These are phyloP conservation scores for Naumovozyma castellii DNA, from an alignment of 805 yeast species.

Conservation along the genomic window DNA sequence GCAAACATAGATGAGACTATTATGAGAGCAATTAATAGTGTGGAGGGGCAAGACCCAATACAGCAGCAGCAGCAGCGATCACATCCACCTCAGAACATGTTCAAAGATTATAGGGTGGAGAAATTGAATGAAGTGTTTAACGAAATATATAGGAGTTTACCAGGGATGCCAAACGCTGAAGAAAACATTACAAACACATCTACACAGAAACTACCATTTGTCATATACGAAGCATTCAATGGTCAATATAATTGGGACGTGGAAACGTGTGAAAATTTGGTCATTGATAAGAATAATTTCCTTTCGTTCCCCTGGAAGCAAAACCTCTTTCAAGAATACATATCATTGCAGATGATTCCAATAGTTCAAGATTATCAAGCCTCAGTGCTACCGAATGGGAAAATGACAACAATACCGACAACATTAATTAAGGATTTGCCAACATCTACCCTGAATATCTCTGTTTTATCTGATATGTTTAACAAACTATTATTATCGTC, in stretches of 20 bases:
- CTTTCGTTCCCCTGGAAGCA: constrained; percentile 19
- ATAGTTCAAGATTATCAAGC: constrained; percentile 1
- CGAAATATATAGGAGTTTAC: constrained; percentile 5
- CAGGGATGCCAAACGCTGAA: background rate
- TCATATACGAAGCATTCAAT: constrained; percentile 17
- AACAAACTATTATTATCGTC: background rate
- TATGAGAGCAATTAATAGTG: background rate
- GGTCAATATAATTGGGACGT: constrained; percentile 18
- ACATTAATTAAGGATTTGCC: background rate
- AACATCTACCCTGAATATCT: background rate
- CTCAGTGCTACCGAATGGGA: background rate
- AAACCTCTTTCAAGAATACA: constrained; percentile 9
- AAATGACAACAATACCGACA: constrained; percentile 1
- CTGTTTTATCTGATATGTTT: too few species aligned
- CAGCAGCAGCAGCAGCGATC: background rate
- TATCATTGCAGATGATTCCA: constrained; percentile 5
- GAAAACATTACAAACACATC: too few species aligned
- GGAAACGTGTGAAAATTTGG: constrained; percentile 4
- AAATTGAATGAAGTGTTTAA: constrained; percentile 9
- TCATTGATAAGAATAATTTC: constrained; percentile 8
- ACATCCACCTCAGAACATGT: constrained; percentile 4
- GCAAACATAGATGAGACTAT: background rate
- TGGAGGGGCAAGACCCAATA: background rate
- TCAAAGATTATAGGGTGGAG: constrained; percentile 7
- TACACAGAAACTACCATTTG: constrained; percentile 9